phyloP scores from a whole-genome alignment of 371 early-diverging fungal species.

The Haplosporangium sp. region DNA sequence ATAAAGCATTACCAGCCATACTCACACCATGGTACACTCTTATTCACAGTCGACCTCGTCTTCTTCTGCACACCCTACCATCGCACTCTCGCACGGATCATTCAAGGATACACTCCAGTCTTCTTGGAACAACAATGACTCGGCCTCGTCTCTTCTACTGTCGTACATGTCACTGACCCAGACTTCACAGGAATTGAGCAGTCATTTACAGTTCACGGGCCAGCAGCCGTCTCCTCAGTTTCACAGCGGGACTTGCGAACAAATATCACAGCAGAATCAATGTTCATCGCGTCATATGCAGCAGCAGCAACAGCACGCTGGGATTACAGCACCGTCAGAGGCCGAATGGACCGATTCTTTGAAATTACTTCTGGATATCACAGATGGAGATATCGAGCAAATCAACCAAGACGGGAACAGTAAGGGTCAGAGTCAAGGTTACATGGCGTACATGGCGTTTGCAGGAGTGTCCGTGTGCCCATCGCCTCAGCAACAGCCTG shows the following conservation, averaged over 20 bases:
- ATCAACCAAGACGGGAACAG: neutral
- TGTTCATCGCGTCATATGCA: neutral
- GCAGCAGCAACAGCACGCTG: neutral
- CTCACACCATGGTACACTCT: neutral
- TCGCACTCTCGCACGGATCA: neutral
- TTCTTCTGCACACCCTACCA: neutral
- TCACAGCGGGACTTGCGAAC: neutral
- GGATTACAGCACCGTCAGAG: neutral
- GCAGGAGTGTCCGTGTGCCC: neutral
- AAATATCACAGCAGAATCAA: neutral
- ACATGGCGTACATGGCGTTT: neutral
- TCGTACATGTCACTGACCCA: neutral
- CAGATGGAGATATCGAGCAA: constrained; percentile 19
- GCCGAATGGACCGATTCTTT: constrained; percentile 22
- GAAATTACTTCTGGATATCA: constrained; percentile 14
- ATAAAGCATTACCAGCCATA: too few species aligned
- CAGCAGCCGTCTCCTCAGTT: neutral
- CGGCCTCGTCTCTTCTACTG: neutral
- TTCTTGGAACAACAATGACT: neutral
- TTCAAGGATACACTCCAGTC: neutral
- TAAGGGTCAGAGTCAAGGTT: neutral
- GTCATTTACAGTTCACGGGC: neutral
- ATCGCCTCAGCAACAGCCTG: neutral
- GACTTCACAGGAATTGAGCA: neutral
- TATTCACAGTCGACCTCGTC: neutral